Conservation (phyloP, 495 filamentous ascomycete species). For the Podospora conica region DNA sequence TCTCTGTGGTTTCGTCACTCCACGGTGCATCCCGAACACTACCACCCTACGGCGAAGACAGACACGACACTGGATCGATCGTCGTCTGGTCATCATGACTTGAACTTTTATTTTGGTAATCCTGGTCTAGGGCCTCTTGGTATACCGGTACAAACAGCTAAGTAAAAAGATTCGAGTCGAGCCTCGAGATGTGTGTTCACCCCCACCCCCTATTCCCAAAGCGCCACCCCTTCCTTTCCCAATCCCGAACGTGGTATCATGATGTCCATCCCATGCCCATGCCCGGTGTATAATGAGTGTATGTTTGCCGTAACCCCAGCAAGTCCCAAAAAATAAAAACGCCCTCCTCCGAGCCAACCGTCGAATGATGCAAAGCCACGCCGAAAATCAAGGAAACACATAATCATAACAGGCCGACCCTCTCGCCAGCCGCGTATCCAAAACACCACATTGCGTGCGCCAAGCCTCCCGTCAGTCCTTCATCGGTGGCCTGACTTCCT, state of each 20-base stretch:
- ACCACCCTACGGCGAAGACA: not conserved
- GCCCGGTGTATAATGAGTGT: not conserved
- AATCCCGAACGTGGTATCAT: not conserved
- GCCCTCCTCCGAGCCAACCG: not conserved
- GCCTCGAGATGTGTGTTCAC: not conserved
- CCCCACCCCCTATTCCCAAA: not conserved
- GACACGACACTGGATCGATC: not conserved
- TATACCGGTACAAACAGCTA: not conserved
- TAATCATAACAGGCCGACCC: not conserved
- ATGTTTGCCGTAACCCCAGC: not conserved
- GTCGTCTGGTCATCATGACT: not conserved
- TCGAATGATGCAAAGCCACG: not conserved
- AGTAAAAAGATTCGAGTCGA: not conserved
- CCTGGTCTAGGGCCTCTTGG: not conserved
- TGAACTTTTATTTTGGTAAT: not conserved
- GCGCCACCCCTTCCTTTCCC: not conserved
- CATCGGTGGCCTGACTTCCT: not conserved
- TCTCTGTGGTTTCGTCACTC: not conserved
- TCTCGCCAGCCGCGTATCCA: not conserved
- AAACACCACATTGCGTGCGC: conserved; percentile 6
- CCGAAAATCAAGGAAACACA: not conserved
- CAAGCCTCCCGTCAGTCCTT: not conserved
- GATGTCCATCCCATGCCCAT: not conserved
- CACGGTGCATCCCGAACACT: not conserved
- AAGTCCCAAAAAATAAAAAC: not conserved